phyloP scores from a whole-genome alignment of 1,284 basidiomycete genomes.

The Meira miltonrushii region DNA sequence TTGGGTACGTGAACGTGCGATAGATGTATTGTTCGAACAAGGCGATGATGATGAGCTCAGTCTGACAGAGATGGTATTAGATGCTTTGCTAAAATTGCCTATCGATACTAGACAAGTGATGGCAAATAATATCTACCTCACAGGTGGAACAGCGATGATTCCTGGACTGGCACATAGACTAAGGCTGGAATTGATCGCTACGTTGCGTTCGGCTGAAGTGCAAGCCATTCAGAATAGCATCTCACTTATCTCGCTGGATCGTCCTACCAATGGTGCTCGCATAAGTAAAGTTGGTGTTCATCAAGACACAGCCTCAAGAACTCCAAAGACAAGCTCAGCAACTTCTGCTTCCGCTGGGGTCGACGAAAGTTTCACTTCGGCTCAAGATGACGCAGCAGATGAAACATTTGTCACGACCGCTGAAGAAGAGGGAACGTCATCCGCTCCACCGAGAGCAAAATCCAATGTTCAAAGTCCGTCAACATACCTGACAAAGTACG shows the following conservation, averaged over 20 bases:
- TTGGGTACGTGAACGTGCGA: constrained; percentile 85
- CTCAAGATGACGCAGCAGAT: background rate
- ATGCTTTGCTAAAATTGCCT: constrained; percentile 73
- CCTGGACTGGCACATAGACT: constrained; percentile 85
- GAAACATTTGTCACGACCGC: background rate
- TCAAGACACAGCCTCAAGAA: background rate
- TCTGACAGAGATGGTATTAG: constrained; percentile 71
- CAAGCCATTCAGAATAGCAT: background rate
- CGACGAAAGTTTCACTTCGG: background rate
- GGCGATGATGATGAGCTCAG: constrained; percentile 67
- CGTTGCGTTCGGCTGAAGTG: constrained; percentile 52
- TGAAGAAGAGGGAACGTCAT: too few relatives aligned
- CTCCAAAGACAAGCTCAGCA: background rate
- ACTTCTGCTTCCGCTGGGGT: background rate
- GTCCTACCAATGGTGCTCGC: background rate
- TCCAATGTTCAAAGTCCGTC: too few relatives aligned
- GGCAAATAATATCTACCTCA: constrained; percentile 72
- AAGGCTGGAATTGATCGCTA: constrained; percentile 66
- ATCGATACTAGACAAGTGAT: constrained; percentile 79
- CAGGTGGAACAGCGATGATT: constrained; percentile 82
- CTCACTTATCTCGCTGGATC: background rate
- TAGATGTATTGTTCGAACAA: constrained; percentile 82
- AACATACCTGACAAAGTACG: background rate
- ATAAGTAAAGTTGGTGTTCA: too few relatives aligned
- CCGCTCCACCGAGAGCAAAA: too few relatives aligned